Conservation (phyloP, 768 basidiomycete species). For the Rickenella mellea region DNA sequence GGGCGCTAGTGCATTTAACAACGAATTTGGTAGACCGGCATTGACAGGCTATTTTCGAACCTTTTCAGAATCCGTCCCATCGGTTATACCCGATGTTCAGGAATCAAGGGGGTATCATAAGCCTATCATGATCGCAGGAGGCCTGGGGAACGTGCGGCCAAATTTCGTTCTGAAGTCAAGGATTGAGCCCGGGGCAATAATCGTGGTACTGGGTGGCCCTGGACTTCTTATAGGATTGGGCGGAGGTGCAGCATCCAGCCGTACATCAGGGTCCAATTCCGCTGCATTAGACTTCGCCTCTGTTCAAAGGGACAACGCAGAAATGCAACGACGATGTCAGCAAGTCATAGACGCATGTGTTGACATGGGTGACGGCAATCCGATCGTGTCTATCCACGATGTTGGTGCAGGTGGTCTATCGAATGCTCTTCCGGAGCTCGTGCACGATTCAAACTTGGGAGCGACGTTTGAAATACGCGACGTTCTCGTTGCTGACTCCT, state of each 20-base stretch:
- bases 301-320: conserved; percentile 95
- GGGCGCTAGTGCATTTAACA: conserved; percentile 94
- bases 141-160: conserved; percentile 87
- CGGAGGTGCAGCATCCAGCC: conserved; percentile 93
- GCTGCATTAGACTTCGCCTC: conserved; percentile 96
- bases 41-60: conserved; percentile 93
- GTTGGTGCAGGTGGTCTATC: conserved; percentile 96
- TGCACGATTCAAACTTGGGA: conserved; percentile 91
- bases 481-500: conserved; percentile 81
- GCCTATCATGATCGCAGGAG: conserved; percentile 99
- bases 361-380: conserved; percentile 47
- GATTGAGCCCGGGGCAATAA: conserved; percentile 75
- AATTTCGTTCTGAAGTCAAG: conserved; percentile 69
- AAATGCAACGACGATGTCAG: conserved; percentile 96
- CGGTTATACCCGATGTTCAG: conserved; percentile 30
- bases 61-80: conserved; percentile 70
- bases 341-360: conserved; percentile 94
- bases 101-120: conserved; percentile 97
- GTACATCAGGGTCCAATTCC: conserved; percentile 81
- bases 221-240: conserved; percentile 95
- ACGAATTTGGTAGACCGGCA: conserved; percentile 94
- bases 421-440: conserved; percentile 93
- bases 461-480: conserved; percentile 91
- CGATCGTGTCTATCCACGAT: conserved; percentile 95
- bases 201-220: conserved; percentile 91